phyloP scores from a whole-genome alignment of 192 early-diverging fungal genomes.

The Anaeromyces robustus region DNA sequence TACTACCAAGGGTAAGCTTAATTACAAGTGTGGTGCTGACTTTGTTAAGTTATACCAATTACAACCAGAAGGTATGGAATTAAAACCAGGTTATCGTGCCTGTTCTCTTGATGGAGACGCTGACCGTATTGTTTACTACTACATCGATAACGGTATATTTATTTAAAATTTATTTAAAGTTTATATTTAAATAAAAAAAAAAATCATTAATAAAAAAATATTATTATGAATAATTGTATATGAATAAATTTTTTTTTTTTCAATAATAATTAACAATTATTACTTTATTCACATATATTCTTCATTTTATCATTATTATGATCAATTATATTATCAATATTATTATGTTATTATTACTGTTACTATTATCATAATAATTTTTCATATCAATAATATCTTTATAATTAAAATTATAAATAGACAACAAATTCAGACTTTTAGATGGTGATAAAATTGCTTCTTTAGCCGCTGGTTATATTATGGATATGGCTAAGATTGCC shows the following conservation, averaged over 20 bases:
- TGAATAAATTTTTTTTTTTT: no score
- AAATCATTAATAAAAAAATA: no score
- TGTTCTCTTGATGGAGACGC: constrained; percentile 96
- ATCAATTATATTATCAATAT: no score
- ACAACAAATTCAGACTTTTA: constrained; percentile 68
- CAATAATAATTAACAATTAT: no score
- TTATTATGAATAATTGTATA: not conserved
- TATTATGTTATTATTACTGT: no score
- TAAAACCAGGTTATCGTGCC: constrained; percentile 53
- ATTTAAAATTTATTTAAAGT: no score
- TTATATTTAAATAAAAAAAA: no score
- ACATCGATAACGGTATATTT: constrained; percentile 46
- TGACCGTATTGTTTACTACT: constrained; percentile 96
- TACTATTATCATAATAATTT: no score
- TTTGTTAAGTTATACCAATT: constrained; percentile 86
- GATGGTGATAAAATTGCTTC: constrained; percentile 99
- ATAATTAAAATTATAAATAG: no score
- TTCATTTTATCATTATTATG: no score
- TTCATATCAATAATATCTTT: no score
- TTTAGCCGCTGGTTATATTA: constrained; percentile 84
- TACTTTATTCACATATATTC: no score
- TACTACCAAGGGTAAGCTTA: constrained; percentile 54
- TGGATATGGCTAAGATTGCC: constrained; percentile 69
- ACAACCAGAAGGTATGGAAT: constrained; percentile 48
- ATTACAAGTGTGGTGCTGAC: constrained; percentile 91